Evolutionary conservation across 2,329 filamentous ascomycete species (phyloP).

Genomic region (Curvularia verruculosa): DNA sequence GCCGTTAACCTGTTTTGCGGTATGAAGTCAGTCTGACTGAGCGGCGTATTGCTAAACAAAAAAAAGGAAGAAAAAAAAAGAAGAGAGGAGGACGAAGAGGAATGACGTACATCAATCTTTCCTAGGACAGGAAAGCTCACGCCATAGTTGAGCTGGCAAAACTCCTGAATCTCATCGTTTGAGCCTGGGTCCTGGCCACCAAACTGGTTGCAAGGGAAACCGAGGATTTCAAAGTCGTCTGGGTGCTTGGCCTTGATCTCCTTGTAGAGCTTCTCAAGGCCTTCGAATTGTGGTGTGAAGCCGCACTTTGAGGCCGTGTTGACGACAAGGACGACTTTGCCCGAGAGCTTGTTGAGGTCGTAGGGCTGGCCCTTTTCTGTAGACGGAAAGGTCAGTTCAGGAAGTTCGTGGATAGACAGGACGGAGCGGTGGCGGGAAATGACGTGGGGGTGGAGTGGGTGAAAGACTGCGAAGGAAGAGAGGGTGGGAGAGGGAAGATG

Average conservation of each 20-base stretch:
- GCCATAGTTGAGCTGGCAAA: slow-evolving; percentile 94
- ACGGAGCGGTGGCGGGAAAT: background rate
- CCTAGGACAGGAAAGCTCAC: slow-evolving; percentile 89
- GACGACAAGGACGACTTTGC: slow-evolving; percentile 93
- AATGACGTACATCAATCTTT: slow-evolving; percentile 77
- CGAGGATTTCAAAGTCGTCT: slow-evolving; percentile 83
- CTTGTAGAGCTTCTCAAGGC: slow-evolving; percentile 90
- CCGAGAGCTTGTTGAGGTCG: slow-evolving; percentile 73
- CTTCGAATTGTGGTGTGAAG: slow-evolving; percentile 94
- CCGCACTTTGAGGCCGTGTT: slow-evolving; percentile 99
- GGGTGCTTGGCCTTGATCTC: slow-evolving; percentile 70
- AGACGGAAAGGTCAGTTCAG: background rate
- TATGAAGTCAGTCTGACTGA: no score
- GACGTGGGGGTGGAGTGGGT: background rate
- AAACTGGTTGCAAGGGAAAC: slow-evolving; percentile 99
- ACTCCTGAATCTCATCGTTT: slow-evolving; percentile 65
- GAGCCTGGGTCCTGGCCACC: slow-evolving; percentile 84
- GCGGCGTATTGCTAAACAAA: no score
- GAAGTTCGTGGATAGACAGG: background rate
- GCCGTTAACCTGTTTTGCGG: slow-evolving; percentile 65
- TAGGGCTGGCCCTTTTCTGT: slow-evolving; percentile 76
- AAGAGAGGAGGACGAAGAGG: background rate
- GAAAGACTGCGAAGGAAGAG: background rate
- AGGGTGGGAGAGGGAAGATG: no score
- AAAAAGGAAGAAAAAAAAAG: slow-evolving; percentile 3